Conservation (phyloP, 371 early-diverging fungal species). For the Dichotomocladium elegans region DNA sequence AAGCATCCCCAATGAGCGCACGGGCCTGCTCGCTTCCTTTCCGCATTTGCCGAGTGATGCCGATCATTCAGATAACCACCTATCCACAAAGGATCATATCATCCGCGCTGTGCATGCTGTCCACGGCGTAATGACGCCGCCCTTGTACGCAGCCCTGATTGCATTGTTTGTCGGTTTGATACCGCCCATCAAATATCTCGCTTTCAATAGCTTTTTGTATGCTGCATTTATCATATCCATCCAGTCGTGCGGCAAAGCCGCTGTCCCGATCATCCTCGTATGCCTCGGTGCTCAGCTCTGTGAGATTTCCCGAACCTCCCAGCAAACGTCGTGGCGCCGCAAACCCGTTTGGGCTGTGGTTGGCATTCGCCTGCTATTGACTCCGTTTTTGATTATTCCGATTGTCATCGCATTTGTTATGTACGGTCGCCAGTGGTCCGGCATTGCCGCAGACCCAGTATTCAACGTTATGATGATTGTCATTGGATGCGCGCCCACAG, state of each 20-base stretch:
- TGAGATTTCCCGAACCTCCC: background rate
- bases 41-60: background rate
- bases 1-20: background rate
- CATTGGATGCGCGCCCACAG: conserved; percentile 51
- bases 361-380: conserved; percentile 36
- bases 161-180: conserved; percentile 55
- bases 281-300: conserved; percentile 69
- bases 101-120: background rate
- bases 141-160: conserved; percentile 57
- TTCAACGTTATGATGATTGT: conserved; percentile 49
- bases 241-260: conserved; percentile 61
- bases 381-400: conserved; percentile 44
- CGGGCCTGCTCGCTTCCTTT: background rate
- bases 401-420: conserved; percentile 31
- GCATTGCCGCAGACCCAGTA: conserved; percentile 42
- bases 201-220: conserved; percentile 52
- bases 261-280: conserved; percentile 68
- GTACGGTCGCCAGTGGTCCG: conserved; percentile 23
- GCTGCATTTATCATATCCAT: conserved; percentile 57
- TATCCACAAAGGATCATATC: background rate
- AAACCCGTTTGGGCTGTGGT: conserved; percentile 32
- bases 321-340: conserved; percentile 4
- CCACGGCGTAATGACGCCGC: conserved; percentile 54
- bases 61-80: background rate
- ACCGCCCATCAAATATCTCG: conserved; percentile 41